Base-by-base conservation (phyloP, 2,329 filamentous ascomycete genomes). In the Bimuria novae-zelandiae region DNA sequence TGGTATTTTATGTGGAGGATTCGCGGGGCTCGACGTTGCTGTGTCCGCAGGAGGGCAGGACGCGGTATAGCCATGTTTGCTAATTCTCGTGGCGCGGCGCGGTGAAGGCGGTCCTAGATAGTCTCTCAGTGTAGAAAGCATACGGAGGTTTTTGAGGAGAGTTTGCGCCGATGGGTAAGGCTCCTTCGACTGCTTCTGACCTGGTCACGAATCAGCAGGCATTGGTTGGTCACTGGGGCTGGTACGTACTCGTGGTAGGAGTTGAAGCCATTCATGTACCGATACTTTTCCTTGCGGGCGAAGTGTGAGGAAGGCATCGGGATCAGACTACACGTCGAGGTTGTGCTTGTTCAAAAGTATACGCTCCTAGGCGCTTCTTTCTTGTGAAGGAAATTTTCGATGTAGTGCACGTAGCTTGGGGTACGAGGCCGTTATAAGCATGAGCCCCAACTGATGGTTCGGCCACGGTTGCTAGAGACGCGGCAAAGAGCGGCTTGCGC, bases 91-190 rank as follows among this genome's bases (percentile, higher is more conserved):
- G 74, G 35, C 82, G 76, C 6, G 82, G 82, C 12, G 82, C 81
- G 36, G 82, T 81, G 66, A 85, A 85, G 21, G 82, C 81, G 2
- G 81, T 84, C 16, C 82, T 82, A 14, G 82, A 84, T 4, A 84
- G 75, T 65, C 84, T 81, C 76, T 96, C 91, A 23, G 90, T 85
- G 75, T 94, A 94, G 23, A 96, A 84, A 0, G 90, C 90, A 60
- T 86, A 84, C 0, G 89, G 82, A 0, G 86, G 86, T 68, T 91
- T 90, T 71, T 95, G 90, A 0, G 91, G 91, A 2, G 89, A 90
- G 78, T 95, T 96, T 36, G 87, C 83, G 44, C 83, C 90, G 53
- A 90, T 69, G 7, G 91, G 90, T 4, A 93, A 79, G 4, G 90
- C 87, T 16, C 86, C 88, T 14, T 86, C 79, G 51, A 93, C 78